A percentile compares a stretch with the other conserved stretches of the same genome.
Evolutionary conservation across 352 stramenopile genomes (phyloP).

Genomic region (Globisporangium rhizosaccharum): DNA sequence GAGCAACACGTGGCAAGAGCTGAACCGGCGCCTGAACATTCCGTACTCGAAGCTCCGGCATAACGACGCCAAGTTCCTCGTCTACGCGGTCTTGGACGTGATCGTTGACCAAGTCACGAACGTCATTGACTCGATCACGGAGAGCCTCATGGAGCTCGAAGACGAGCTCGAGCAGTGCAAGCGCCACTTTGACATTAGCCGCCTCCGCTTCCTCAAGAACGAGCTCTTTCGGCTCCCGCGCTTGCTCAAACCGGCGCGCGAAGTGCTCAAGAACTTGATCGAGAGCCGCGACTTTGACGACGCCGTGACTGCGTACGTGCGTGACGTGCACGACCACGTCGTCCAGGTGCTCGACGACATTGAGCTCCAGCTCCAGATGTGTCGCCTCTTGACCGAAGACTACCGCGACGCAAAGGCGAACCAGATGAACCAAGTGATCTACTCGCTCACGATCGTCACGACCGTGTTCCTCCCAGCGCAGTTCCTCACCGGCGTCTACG

Average conservation of each 20-base stretch:
- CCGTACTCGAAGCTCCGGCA: conserved; percentile 88
- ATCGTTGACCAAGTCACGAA: conserved; percentile 81
- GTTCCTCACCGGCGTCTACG: conserved; percentile 87
- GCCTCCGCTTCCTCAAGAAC: conserved; percentile 69
- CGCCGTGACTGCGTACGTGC: conserved; percentile 72
- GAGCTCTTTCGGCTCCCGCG: conserved; percentile 72
- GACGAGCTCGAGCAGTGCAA: conserved; percentile 59
- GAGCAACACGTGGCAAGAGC: conserved; percentile 65
- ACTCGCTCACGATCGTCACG: conserved; percentile 88
- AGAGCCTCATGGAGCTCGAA: conserved; percentile 74
- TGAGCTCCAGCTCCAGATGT: conserved; percentile 79
- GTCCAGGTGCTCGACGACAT: conserved; percentile 80
- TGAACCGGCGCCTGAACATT: conserved; percentile 69
- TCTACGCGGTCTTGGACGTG: conserved; percentile 84
- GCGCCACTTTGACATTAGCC: conserved; percentile 70
- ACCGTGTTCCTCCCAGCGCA: conserved; percentile 84
- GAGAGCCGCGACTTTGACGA: conserved; percentile 80
- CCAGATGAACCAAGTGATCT: conserved; percentile 89
- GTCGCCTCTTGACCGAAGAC: conserved; percentile 68
- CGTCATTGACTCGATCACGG: conserved; percentile 72
- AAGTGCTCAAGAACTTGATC: conserved; percentile 82
- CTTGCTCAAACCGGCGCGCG: conserved; percentile 71
- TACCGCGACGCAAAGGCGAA: conserved; percentile 79
- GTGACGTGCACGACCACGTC: conserved; percentile 82
- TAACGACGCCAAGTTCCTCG: conserved; percentile 85